These are phyloP conservation scores for Aegilops sharonensis DNA, from an alignment of 176 grass and related monocot genomes.

Conservation along the genomic window DNA sequence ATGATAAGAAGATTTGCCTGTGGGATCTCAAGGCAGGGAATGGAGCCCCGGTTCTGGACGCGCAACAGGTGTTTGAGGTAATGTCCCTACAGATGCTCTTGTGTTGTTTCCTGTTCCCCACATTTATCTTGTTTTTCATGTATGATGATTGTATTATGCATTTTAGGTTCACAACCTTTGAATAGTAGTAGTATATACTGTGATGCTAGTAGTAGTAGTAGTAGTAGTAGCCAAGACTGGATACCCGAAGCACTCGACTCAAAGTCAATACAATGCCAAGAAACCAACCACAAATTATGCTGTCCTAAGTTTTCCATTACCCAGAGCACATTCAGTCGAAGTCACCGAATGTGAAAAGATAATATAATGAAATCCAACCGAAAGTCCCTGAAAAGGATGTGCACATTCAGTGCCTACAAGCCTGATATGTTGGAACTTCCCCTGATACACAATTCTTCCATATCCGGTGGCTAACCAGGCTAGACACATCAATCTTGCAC, in stretches of 20 bases:
- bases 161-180: background rate
- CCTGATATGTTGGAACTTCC: background rate
- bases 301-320: background rate
- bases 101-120: background rate
- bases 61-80: conserved; percentile 85
- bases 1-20: conserved; percentile 90
- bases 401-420: background rate
- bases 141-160: background rate
- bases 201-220: too few species aligned
- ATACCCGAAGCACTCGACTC: too few species aligned
- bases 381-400: background rate
- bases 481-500: background rate
- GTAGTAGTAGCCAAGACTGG: too few species aligned
- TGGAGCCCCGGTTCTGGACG: conserved; percentile 51
- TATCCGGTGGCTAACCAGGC: background rate
- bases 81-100: conserved; percentile 18
- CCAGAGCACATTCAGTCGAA: background rate
- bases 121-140: background rate
- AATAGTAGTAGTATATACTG: too few species aligned
- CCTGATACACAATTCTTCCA: background rate
- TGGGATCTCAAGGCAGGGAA: conserved; percentile 66
- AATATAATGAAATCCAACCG: background rate
- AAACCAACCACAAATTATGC: background rate
- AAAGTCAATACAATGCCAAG: too few species aligned
- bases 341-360: background rate